Evolutionary conservation across 2,329 filamentous ascomycete species (phyloP).

Genomic region (Neopestalotiopsis sp.): DNA sequence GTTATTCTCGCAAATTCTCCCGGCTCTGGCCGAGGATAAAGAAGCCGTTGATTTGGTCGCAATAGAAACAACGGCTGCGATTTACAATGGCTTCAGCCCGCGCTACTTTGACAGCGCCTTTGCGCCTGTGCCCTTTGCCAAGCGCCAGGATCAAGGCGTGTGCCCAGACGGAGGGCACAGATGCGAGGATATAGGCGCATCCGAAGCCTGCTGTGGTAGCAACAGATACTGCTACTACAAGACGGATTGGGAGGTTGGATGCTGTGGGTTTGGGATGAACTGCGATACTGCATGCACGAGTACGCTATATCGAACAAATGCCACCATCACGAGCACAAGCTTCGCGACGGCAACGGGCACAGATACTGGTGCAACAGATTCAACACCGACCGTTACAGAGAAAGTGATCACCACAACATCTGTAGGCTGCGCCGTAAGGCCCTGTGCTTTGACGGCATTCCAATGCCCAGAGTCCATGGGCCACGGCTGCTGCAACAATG

Average conservation of each 20-base stretch:
- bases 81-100: slow-evolving; percentile 16
- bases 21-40: neutral
- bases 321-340: slow-evolving; percentile 33
- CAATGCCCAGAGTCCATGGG: slow-evolving; percentile 50
- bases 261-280: slow-evolving; percentile 37
- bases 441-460: slow-evolving; percentile 40
- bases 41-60: neutral
- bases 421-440: slow-evolving; percentile 23
- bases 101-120: slow-evolving; percentile 14
- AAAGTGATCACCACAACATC: neutral
- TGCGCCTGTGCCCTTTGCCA: slow-evolving; percentile 3
- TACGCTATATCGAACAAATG: slow-evolving; percentile 35
- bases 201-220: slow-evolving; percentile 31
- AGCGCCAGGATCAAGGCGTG: slow-evolving; percentile 6
- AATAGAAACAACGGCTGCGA: neutral
- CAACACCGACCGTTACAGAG: slow-evolving; percentile 13
- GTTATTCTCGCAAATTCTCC: neutral
- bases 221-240: slow-evolving; percentile 39
- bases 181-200: slow-evolving; percentile 18
- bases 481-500: slow-evolving; percentile 54
- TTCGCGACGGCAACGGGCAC: slow-evolving; percentile 25
- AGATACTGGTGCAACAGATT: slow-evolving; percentile 27
- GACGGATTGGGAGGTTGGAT: slow-evolving; percentile 26
- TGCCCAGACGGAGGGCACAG: slow-evolving; percentile 12
- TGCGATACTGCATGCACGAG: slow-evolving; percentile 39